Evolutionary conservation across 768 basidiomycete genomes (phyloP), one percentile per base, ranked within the genome.

Genomic region (Collybia mongolica): DNA sequence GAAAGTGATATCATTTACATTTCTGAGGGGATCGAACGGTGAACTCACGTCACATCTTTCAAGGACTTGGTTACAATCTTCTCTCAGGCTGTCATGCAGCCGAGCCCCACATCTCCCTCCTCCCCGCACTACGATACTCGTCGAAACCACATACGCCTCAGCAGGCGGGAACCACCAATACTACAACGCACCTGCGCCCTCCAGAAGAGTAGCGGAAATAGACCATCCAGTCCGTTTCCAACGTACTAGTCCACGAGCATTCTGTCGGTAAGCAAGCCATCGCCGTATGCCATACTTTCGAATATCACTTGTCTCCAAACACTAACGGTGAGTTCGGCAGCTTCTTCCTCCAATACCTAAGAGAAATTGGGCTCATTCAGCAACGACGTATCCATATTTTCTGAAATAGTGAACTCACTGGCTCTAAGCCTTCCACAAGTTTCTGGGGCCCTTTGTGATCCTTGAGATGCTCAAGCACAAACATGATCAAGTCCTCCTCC

Each of bases 261-360:
- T 65, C 80, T 82, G 58, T 92, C 93, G 20, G 93, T 93, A 60
- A 88, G 83, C 53, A 96, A 75, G 36, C 93, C 93, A 67, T 94
- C 90, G 54, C 82, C 85, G 65, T 91, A 94, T 22, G 93, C 90
- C 82, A 92, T 88, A 61, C 92, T 93, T 75, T 98, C 94, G 64
- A 96, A 96, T 44, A 93, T 90, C 58, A 96, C 80, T 70, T 93
- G 90, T 48, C 92, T 83, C 94, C 94, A 98, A 42, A 97, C 76
- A 53, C 77, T 78, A 59, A 86, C 67, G n/a, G 82, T 75, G 51
- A 95, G 80, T 53, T 92, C 86, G 22, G 73, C 72, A 5, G 94
- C 93, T 65, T 98, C 94, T 66, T 96, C 94, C 63, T 93, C 93
- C 29, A 98, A 74, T 3, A 97, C 91, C 94, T 97, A 61, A 35